Conservation (phyloP, 1,284 basidiomycete genomes). For the Ceraceosorus guamensis region DNA sequence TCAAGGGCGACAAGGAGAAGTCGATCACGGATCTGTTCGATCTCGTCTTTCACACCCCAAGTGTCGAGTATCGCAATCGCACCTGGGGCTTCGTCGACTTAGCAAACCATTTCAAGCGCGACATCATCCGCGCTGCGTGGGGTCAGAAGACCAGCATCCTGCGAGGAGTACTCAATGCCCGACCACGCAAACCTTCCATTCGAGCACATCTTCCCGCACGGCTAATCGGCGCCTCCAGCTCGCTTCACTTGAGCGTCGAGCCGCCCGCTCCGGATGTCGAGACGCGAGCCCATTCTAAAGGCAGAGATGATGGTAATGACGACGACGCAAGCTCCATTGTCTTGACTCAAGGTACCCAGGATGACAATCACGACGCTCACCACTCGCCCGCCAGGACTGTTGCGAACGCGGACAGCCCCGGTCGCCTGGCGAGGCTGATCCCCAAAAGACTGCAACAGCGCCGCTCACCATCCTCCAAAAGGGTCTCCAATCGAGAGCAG, state of each 20-base stretch:
- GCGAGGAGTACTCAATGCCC: slow-evolving; percentile 32
- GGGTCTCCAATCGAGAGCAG: too few relatives aligned
- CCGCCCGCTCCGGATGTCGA: slow-evolving; percentile 21
- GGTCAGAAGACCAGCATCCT: slow-evolving; percentile 38
- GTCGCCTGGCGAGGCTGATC: too few relatives aligned
- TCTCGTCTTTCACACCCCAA: slow-evolving; percentile 54
- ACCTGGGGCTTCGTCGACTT: slow-evolving; percentile 61
- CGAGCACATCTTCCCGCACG: slow-evolving; percentile 17
- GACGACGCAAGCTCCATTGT: too few relatives aligned
- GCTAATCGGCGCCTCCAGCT: slow-evolving; percentile 8
- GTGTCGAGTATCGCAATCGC: slow-evolving; percentile 72
- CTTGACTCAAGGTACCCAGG: too few relatives aligned
- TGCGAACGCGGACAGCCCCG: too few relatives aligned
- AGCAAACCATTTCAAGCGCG: slow-evolving; percentile 39
- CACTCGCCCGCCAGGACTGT: too few relatives aligned
- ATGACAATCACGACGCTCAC: too few relatives aligned
- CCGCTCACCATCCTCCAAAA: too few relatives aligned
- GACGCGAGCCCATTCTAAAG: too few relatives aligned
- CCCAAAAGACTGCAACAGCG: too few relatives aligned
- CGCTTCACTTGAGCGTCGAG: slow-evolving; percentile 16
- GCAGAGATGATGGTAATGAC: too few relatives aligned
- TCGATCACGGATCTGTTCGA: slow-evolving; percentile 54
- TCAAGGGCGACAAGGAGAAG: slow-evolving; percentile 55
- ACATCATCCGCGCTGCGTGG: slow-evolving; percentile 45
- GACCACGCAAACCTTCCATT: slow-evolving; percentile 17